Evolutionary conservation across 768 basidiomycete genomes (phyloP).

Genomic region (Crepidotus variabilis): DNA sequence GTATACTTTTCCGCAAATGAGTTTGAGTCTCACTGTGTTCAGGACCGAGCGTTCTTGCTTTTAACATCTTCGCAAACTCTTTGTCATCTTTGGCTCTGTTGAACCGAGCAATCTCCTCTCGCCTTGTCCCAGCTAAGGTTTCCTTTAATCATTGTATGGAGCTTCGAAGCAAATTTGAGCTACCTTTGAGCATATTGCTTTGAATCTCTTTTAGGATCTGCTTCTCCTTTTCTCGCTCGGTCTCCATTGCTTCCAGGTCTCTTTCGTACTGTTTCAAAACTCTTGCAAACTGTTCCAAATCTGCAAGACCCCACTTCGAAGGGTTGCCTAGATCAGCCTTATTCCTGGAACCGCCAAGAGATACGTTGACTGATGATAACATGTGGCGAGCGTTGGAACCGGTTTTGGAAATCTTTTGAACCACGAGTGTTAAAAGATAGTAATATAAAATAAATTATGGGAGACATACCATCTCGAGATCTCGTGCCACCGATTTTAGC

Average conservation of each 20-base stretch:
- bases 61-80: slow-evolving; percentile 74
- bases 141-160: neutral
- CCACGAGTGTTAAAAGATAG: neutral
- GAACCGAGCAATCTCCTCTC: slow-evolving; percentile 81
- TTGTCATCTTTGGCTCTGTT: slow-evolving; percentile 74
- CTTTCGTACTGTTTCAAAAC: slow-evolving; percentile 42
- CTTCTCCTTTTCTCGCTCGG: slow-evolving; percentile 34
- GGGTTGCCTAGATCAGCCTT: slow-evolving; percentile 43
- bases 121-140: slow-evolving; percentile 65
- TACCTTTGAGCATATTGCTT: slow-evolving; percentile 66
- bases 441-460: neutral
- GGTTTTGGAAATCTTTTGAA: slow-evolving; percentile 39
- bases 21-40: slow-evolving; percentile 84
- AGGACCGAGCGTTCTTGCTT: slow-evolving; percentile 76
- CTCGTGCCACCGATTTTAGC: slow-evolving; percentile 39
- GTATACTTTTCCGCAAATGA: slow-evolving; percentile 65
- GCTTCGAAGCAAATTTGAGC: neutral
- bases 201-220: slow-evolving; percentile 53
- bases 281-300: slow-evolving; percentile 48
- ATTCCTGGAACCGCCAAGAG: slow-evolving; percentile 34
- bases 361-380: slow-evolving; percentile 31
- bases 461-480: slow-evolving; percentile 56
- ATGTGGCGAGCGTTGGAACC: slow-evolving; percentile 34
- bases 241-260: slow-evolving; percentile 50
- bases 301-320: slow-evolving; percentile 51